Evolutionary conservation across 192 early-diverging fungal species (phyloP).

Genomic region (Coemansia sp.): DNA sequence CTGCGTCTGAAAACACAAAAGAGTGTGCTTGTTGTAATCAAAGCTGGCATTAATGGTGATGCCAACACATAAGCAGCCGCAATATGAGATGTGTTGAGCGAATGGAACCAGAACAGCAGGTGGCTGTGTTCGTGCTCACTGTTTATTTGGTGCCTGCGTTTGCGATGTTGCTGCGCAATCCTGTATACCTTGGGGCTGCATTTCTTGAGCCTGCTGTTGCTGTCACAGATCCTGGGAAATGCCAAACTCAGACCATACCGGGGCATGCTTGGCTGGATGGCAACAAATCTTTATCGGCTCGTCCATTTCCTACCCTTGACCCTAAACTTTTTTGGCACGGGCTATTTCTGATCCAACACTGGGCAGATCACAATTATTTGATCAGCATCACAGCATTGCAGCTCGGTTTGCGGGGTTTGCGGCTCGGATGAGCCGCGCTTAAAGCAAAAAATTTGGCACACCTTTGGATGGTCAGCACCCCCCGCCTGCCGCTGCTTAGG

Average conservation of each 20-base stretch:
- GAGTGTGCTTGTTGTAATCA: conserved; percentile 11
- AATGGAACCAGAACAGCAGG: background rate
- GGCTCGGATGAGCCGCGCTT: conserved; percentile 6
- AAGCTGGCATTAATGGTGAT: conserved; percentile 5
- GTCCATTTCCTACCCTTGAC: background rate
- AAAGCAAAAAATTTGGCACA: conserved; percentile 6
- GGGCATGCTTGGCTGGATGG: background rate
- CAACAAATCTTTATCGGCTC: no score
- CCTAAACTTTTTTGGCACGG: background rate
- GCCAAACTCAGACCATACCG: background rate
- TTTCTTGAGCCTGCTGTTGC: background rate
- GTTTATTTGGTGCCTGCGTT: conserved; percentile 2
- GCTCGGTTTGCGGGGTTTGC: conserved; percentile 5
- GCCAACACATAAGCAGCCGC: conserved; percentile 8
- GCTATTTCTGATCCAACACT: background rate
- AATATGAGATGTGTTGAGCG: background rate
- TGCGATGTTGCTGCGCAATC: conserved; percentile 3
- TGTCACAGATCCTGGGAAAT: background rate
- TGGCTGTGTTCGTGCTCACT: conserved; percentile 6
- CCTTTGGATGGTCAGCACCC: background rate
- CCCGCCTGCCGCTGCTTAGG: background rate
- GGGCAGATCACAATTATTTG: background rate
- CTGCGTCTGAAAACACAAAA: conserved; percentile 1
- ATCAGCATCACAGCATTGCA: background rate
- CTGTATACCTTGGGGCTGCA: background rate